These are phyloP conservation scores for Yamadazyma insecticola DNA, from an alignment of 805 yeast genomes.

Conservation along the genomic window DNA sequence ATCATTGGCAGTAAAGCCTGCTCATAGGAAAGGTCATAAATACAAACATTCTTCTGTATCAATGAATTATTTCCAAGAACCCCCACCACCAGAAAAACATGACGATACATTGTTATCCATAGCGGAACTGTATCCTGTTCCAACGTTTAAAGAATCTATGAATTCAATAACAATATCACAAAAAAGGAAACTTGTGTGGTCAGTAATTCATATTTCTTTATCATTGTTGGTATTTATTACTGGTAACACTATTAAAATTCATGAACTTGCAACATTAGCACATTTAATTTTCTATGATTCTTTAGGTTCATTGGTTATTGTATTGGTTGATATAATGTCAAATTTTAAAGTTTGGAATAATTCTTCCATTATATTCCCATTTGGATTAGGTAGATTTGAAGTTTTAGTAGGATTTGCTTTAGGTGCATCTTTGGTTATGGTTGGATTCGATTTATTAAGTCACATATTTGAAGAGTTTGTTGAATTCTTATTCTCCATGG, in stretches of 20 bases:
- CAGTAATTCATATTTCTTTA: conserved; percentile 49
- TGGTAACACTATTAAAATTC: conserved; percentile 55
- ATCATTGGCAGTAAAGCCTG: conserved; percentile 41
- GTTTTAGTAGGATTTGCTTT: conserved; percentile 85
- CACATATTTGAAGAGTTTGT: conserved; percentile 81
- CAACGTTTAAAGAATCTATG: conserved; percentile 59
- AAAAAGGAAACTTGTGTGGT: conserved; percentile 54
- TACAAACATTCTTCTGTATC: conserved; percentile 96
- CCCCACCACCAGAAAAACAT: too few species aligned
- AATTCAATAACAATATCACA: conserved; percentile 58
- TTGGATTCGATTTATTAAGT: conserved; percentile 83
- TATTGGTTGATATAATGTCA: conserved; percentile 73
- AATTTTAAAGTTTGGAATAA: conserved; percentile 91
- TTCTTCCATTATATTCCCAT: conserved; percentile 79
- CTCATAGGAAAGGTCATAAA: conserved; percentile 88
- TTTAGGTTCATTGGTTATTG: conserved; percentile 64
- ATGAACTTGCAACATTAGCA: conserved; percentile 69
- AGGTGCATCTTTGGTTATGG: conserved; percentile 79
- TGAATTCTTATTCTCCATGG: conserved; percentile 28
- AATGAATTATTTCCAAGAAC: conserved; percentile 93
- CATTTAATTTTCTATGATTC: conserved; percentile 88
- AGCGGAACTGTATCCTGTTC: conserved; percentile 68
- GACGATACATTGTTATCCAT: too few species aligned
- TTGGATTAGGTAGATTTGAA: conserved; percentile 89
- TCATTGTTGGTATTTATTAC: conserved; percentile 54